These are phyloP conservation scores for Morella rubra DNA, from an alignment of 306 rosid species.

Conservation along the genomic window DNA sequence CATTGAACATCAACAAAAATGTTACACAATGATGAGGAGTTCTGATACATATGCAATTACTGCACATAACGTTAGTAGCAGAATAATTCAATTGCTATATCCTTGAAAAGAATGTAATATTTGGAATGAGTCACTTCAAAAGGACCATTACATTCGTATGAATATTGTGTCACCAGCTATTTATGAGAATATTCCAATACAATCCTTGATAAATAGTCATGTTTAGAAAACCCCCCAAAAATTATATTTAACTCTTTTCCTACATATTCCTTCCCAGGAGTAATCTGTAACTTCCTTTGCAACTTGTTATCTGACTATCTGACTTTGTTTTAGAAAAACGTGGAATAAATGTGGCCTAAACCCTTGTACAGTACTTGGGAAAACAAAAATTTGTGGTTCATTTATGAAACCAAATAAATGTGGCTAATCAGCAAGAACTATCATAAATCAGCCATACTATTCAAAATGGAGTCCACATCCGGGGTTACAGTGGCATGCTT, in stretches of 20 bases:
- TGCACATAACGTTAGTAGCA: no score
- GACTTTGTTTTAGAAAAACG: neutral
- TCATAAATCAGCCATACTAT: constrained; percentile 45
- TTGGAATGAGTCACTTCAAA: no score
- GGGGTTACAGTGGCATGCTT: constrained; percentile 66
- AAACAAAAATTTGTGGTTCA: neutral
- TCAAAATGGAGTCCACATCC: constrained; percentile 52
- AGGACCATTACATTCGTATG: neutral
- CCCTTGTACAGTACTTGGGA: neutral
- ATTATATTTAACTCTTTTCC: neutral
- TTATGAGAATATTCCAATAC: neutral
- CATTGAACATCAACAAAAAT: neutral
- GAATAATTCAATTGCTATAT: no score
- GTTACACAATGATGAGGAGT: neutral
- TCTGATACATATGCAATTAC: neutral
- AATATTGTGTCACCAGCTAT: neutral
- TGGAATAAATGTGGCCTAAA: neutral
- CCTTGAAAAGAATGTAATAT: no score
- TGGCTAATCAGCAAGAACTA: constrained; percentile 5
- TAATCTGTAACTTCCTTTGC: neutral
- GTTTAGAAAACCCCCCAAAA: neutral
- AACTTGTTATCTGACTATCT: neutral
- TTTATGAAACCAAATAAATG: constrained; percentile 19
- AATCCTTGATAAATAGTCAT: neutral
- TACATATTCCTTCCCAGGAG: neutral